Evolutionary conservation across 805 yeast species (phyloP).

Genomic region (Kuraishia borneana): DNA sequence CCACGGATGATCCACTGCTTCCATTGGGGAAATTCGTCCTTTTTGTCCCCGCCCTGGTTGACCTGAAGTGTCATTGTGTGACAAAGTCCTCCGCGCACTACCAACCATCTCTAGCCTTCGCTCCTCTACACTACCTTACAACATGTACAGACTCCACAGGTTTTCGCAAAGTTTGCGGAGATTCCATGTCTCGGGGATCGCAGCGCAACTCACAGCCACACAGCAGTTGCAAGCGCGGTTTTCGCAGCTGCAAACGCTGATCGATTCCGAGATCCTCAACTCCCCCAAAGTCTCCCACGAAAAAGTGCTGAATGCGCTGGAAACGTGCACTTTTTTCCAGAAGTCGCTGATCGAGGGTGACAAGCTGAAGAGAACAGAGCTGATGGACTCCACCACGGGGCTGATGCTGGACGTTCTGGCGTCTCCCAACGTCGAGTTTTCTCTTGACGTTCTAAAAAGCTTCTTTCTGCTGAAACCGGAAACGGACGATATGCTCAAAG

Average conservation of each 20-base stretch:
- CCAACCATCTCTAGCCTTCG: too few relatives aligned
- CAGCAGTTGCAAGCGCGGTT: background rate
- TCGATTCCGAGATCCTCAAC: constrained; percentile 6
- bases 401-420: constrained; percentile 8
- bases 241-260: background rate
- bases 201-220: background rate
- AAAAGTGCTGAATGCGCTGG: constrained; percentile 7
- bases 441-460: constrained; percentile 9
- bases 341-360: constrained; percentile 11
- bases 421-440: constrained; percentile 9
- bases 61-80: too few relatives aligned
- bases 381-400: constrained; percentile 10
- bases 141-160: too few relatives aligned
- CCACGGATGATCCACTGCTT: too few relatives aligned
- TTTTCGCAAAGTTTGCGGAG: too few relatives aligned
- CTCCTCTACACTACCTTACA: too few relatives aligned
- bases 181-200: background rate
- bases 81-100: too few relatives aligned
- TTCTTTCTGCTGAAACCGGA: constrained; percentile 15
- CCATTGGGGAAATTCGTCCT: too few relatives aligned
- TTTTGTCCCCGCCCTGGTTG: too few relatives aligned
- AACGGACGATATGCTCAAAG: constrained; percentile 10
- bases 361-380: constrained; percentile 11
- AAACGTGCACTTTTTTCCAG: constrained; percentile 14
- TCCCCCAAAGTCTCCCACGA: background rate